phyloP scores from a whole-genome alignment of 2,329 filamentous ascomycete genomes.

The Aspergillus awamori region DNA sequence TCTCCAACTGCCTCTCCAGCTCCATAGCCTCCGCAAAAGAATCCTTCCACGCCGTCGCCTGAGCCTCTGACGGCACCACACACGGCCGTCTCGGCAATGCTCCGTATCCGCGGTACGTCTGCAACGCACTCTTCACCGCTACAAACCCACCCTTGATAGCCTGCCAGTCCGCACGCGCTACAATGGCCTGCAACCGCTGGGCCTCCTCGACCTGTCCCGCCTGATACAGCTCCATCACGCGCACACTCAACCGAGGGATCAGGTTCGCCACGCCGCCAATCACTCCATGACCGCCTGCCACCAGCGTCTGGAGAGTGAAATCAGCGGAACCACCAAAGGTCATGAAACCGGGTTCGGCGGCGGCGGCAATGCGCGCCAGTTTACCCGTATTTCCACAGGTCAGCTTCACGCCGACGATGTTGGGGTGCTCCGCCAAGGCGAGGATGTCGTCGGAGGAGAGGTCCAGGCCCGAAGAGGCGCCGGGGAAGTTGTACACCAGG shows the following conservation, averaged over 20 bases:
- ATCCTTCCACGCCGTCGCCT: conserved; percentile 38
- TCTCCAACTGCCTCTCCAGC: conserved; percentile 38
- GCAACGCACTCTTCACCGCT: conserved; percentile 81
- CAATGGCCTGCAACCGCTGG: conserved; percentile 72
- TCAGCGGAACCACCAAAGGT: conserved; percentile 87
- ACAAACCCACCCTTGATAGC: conserved; percentile 81
- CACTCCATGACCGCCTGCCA: conserved; percentile 78
- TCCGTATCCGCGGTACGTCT: conserved; percentile 80
- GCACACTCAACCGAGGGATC: conserved; percentile 78
- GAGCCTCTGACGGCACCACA: conserved; percentile 48
- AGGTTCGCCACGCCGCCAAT: conserved; percentile 86
- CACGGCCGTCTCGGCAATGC: conserved; percentile 72
- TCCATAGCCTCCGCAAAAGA: conserved; percentile 43
- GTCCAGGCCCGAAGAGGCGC: conserved; percentile 67
- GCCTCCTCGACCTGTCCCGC: conserved; percentile 76
- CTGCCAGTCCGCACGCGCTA: conserved; percentile 79
- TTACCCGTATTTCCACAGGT: conserved; percentile 77
- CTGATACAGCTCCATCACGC: conserved; percentile 74
- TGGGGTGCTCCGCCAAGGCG: conserved; percentile 59
- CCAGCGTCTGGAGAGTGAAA: conserved; percentile 80
- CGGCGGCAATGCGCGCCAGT: conserved; percentile 63
- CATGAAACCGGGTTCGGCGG: conserved; percentile 64
- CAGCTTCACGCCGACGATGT: conserved; percentile 71
- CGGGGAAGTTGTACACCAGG: conserved; percentile 74
- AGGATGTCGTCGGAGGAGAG: conserved; percentile 68